These are phyloP conservation scores for Musa balbisiana DNA, from an alignment of 202 grass and related monocot species.

Conservation along the genomic window DNA sequence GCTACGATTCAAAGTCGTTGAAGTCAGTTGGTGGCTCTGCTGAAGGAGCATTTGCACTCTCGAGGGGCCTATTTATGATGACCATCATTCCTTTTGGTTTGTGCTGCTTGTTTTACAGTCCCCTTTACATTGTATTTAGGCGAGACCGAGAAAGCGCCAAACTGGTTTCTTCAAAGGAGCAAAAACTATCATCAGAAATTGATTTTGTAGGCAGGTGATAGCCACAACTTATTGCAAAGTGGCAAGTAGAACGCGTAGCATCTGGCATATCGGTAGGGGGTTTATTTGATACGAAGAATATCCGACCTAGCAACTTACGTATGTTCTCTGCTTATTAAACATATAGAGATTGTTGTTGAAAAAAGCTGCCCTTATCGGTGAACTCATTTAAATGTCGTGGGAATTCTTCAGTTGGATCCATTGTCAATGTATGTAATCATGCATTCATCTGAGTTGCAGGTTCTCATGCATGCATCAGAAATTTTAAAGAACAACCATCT, in stretches of 20 bases:
- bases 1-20: slow-evolving; percentile 65
- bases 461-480: no score
- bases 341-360: no score
- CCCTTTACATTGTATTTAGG: slow-evolving; percentile 73
- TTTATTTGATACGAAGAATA: no score
- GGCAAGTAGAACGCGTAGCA: not conserved
- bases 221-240: not conserved
- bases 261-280: not conserved
- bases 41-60: slow-evolving; percentile 67
- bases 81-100: slow-evolving; percentile 71
- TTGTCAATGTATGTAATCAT: no score
- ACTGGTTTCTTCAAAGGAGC: slow-evolving; percentile 40
- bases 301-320: no score
- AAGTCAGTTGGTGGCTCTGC: slow-evolving; percentile 47
- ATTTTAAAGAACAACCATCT: no score
- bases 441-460: no score
- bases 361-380: no score
- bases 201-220: not conserved
- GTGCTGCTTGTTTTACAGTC: slow-evolving; percentile 76
- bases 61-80: slow-evolving; percentile 60
- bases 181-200: slow-evolving; percentile 19
- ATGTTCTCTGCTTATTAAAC: not conserved
- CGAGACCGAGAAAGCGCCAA: slow-evolving; percentile 46
- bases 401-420: no score
- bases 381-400: no score